Evolutionary conservation across 495 filamentous ascomycete genomes (phyloP).

Genomic region (Hypoxylon perforatum): DNA sequence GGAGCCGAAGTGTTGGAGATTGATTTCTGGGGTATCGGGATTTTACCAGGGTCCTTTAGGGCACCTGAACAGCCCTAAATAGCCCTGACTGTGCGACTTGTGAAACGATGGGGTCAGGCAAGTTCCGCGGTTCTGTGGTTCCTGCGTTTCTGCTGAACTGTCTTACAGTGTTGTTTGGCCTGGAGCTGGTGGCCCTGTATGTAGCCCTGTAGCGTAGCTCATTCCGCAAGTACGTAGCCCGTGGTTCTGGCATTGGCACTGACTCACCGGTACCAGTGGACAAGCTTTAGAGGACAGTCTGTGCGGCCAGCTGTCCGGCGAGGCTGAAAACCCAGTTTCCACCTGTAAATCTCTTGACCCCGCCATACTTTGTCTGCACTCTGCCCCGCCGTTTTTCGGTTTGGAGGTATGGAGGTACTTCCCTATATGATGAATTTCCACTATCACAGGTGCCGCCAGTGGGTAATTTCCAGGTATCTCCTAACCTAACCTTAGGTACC

Average conservation of each 20-base stretch:
- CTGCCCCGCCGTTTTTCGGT: background rate
- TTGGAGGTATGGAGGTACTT: background rate
- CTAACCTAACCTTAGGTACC: too few species aligned
- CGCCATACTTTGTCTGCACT: background rate
- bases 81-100: constrained; percentile 31
- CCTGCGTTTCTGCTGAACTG: constrained; percentile 22
- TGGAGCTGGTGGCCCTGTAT: background rate
- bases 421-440: background rate
- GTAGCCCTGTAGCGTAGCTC: constrained; percentile 5
- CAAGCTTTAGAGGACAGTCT: background rate
- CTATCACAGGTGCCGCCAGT: too few species aligned
- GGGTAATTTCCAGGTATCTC: too few species aligned
- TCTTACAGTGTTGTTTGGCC: constrained; percentile 20
- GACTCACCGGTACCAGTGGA: background rate
- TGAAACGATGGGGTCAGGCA: background rate
- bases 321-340: background rate
- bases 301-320: background rate
- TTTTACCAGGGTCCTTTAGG: constrained; percentile 8
- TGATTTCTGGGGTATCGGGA: too few species aligned
- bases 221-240: too few species aligned
- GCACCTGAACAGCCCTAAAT: constrained; percentile 1
- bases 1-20: too few species aligned
- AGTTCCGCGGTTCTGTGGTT: constrained; percentile 4
- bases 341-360: background rate
- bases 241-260: too few species aligned